Evolutionary conservation across 495 filamentous ascomycete genomes (phyloP).

Genomic region (Penicillium cinerascens): DNA sequence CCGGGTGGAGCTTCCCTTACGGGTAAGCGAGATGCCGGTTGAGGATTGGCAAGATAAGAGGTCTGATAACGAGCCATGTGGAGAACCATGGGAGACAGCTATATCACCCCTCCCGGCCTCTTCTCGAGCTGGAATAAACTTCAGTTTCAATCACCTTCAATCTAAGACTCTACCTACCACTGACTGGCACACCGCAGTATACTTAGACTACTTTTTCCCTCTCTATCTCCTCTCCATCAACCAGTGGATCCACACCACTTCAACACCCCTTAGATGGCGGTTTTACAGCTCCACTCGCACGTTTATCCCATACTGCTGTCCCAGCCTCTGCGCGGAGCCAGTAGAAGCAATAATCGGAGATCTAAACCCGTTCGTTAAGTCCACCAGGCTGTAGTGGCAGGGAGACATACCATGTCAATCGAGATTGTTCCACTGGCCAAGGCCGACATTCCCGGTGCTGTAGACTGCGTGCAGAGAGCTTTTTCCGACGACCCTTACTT

Average conservation of each 20-base stretch:
- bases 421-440: constrained; percentile 52
- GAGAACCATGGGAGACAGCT: constrained; percentile 9
- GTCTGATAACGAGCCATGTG: constrained; percentile 2
- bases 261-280: constrained; percentile 36
- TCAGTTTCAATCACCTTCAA: not conserved
- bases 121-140: not conserved
- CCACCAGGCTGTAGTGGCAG: constrained; percentile 19
- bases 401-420: constrained; percentile 48
- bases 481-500: constrained; percentile 67
- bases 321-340: constrained; percentile 33
- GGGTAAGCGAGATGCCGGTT: constrained; percentile 13
- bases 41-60: constrained; percentile 17
- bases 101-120: constrained; percentile 19
- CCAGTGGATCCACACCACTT: constrained; percentile 18
- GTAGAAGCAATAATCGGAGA: constrained; percentile 29
- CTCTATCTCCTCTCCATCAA: constrained; percentile 5
- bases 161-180: not conserved
- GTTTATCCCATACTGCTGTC: constrained; percentile 39
- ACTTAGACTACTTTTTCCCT: not conserved
- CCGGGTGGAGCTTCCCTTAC: constrained; percentile 27
- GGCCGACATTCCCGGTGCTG: constrained; percentile 58
- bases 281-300: constrained; percentile 36
- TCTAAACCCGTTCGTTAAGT: constrained; percentile 23
- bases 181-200: not conserved
- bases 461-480: constrained; percentile 55